Evolutionary conservation across 768 basidiomycete species (phyloP).

Genomic region (Suillus subluteus): DNA sequence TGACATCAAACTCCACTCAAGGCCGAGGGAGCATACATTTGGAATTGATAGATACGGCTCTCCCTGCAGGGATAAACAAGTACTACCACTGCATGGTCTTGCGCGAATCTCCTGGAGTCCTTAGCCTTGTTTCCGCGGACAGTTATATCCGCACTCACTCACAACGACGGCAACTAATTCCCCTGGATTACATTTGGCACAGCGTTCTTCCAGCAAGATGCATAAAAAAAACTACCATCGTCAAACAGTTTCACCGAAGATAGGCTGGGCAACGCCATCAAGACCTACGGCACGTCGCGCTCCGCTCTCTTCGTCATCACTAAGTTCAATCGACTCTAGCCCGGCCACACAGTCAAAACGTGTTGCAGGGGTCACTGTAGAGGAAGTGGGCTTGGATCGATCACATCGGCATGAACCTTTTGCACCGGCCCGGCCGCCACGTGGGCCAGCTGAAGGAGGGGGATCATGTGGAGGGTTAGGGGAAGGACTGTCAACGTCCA

Average conservation of each 20-base stretch:
- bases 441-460: slow-evolving; percentile 35
- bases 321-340: slow-evolving; percentile 39
- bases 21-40: too few species aligned
- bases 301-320: slow-evolving; percentile 47
- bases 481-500: slow-evolving; percentile 40
- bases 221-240: slow-evolving; percentile 31
- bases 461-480: background rate
- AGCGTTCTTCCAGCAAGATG: slow-evolving; percentile 33
- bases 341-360: slow-evolving; percentile 20
- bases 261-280: slow-evolving; percentile 35
- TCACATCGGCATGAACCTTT: too few species aligned
- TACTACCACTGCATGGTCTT: background rate
- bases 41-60: too few species aligned
- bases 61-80: background rate
- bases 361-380: slow-evolving; percentile 40
- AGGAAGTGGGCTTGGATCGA: slow-evolving; percentile 37
- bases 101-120: background rate
- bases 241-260: slow-evolving; percentile 40
- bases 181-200: slow-evolving; percentile 41
- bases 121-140: background rate
- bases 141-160: slow-evolving; percentile 21
- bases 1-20: background rate
- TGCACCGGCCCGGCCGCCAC: slow-evolving; percentile 7
- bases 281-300: slow-evolving; percentile 36
- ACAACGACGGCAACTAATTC: slow-evolving; percentile 40